Evolutionary conservation across 2,329 filamentous ascomycete genomes (phyloP).

Genomic region (Botrytis squamosa): DNA sequence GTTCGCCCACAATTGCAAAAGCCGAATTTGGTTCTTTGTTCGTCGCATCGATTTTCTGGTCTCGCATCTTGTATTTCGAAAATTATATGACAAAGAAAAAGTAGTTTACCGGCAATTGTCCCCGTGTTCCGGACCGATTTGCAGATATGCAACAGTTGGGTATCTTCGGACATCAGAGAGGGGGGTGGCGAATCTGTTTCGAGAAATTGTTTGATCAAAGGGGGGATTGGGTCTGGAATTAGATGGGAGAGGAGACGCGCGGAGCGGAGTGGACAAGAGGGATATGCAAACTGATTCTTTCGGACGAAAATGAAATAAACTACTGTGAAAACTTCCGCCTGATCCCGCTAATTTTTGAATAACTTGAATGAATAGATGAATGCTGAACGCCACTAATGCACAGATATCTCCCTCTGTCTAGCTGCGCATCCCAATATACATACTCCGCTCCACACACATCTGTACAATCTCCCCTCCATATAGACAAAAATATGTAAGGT

Average conservation of each 20-base stretch:
- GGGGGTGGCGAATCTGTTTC: neutral
- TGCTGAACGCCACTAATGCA: slow-evolving; percentile 2
- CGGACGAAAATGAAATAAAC: neutral
- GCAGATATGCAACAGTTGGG: neutral
- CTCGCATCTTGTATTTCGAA: neutral
- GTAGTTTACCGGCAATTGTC: neutral
- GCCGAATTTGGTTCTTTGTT: neutral
- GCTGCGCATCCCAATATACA: neutral
- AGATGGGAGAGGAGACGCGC: too few relatives aligned
- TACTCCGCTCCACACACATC: neutral
- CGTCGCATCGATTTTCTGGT: neutral
- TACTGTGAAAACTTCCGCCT: neutral
- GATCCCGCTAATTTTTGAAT: neutral
- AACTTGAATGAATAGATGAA: neutral
- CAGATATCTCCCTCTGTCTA: neutral
- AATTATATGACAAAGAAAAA: neutral
- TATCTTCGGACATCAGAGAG: neutral
- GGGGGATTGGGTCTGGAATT: neutral
- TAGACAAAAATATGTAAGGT: neutral
- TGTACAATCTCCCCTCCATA: neutral
- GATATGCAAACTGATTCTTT: neutral
- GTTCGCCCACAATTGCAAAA: neutral
- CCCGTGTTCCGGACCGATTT: slow-evolving; percentile 8
- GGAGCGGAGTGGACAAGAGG: neutral
- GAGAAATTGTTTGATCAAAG: neutral